These are phyloP conservation scores for Keithomyces neogunnii DNA, from an alignment of 2,329 filamentous ascomycete species.

Conservation along the genomic window DNA sequence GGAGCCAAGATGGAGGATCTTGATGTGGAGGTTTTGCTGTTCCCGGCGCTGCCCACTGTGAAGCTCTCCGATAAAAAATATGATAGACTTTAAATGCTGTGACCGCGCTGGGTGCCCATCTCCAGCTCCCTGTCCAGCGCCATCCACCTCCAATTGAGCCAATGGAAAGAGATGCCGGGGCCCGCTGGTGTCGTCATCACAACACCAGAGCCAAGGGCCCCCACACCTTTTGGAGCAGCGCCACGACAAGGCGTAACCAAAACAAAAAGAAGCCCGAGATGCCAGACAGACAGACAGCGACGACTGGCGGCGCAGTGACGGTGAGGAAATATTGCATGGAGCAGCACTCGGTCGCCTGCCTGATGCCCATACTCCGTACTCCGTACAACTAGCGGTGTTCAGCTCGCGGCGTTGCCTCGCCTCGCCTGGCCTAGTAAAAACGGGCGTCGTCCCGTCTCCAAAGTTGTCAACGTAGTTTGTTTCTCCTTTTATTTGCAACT, in stretches of 20 bases:
- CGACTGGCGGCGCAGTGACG: too few relatives aligned
- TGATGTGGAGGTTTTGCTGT: neutral
- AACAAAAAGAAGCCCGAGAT: neutral
- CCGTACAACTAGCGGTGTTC: too few relatives aligned
- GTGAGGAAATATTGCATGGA: too few relatives aligned
- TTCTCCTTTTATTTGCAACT: too few relatives aligned
- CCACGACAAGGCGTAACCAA: conserved; percentile 4
- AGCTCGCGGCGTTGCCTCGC: too few relatives aligned
- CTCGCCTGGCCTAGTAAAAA: too few relatives aligned
- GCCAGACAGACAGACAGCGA: neutral
- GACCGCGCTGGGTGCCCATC: neutral
- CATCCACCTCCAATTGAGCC: neutral
- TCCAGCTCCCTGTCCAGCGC: neutral
- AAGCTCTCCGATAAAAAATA: neutral
- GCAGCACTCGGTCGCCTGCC: too few relatives aligned
- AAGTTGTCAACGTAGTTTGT: too few relatives aligned
- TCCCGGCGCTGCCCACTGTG: conserved; percentile 1
- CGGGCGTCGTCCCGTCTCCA: too few relatives aligned
- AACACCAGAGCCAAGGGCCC: neutral
- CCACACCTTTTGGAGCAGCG: conserved; percentile 5
- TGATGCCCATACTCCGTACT: neutral
- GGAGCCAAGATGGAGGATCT: neutral
- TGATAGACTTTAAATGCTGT: too few relatives aligned
- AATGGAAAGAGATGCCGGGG: neutral
- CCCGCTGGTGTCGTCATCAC: conserved; percentile 13